Percentiles rank a stretch among this genome's conserved stretches.
These are phyloP conservation scores for Terfezia boudieri DNA, from an alignment of 495 filamentous ascomycete species.

Conservation along the genomic window DNA sequence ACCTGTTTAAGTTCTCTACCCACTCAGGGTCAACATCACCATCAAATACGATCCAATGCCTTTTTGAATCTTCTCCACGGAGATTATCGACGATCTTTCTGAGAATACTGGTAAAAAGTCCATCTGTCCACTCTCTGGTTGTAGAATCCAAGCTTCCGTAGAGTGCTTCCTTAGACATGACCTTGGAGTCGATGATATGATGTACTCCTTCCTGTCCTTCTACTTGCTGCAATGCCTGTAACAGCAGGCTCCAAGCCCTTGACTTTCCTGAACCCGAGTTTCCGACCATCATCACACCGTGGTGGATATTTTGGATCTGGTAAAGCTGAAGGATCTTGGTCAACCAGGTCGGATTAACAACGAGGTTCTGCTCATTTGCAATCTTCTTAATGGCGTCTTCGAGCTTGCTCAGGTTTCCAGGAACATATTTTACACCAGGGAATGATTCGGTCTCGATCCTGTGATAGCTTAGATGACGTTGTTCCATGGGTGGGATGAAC, in stretches of 20 bases:
- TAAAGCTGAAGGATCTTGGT: conserved; percentile 88
- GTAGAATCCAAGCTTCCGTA: conserved; percentile 93
- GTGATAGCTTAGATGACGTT: not conserved
- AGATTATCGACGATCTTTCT: conserved; percentile 98
- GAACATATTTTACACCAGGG: conserved; percentile 78
- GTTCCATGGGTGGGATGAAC: not conserved
- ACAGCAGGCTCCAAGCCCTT: conserved; percentile 77
- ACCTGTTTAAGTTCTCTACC: conserved; percentile 94
- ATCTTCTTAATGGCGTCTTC: conserved; percentile 61
- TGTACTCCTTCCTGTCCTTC: conserved; percentile 83
- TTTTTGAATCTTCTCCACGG: conserved; percentile 82
- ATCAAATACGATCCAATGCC: conserved; percentile 98
- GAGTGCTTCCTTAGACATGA: conserved; percentile 96
- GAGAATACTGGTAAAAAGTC: conserved; percentile 90
- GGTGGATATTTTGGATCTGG: conserved; percentile 92
- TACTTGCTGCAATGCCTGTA: conserved; percentile 74
- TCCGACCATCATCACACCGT: conserved; percentile 99
- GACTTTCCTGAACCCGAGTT: conserved; percentile 91
- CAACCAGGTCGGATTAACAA: conserved; percentile 87
- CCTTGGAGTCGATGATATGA: conserved; percentile 96
- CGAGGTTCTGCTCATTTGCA: conserved; percentile 57
- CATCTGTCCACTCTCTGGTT: conserved; percentile 95
- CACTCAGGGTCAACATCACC: conserved; percentile 97
- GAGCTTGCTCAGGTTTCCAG: conserved; percentile 59
- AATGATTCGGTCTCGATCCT: conserved; percentile 65